Evolutionary conservation across 352 stramenopile species (phyloP).

Genomic region (Elongisporangium prolatum): DNA sequence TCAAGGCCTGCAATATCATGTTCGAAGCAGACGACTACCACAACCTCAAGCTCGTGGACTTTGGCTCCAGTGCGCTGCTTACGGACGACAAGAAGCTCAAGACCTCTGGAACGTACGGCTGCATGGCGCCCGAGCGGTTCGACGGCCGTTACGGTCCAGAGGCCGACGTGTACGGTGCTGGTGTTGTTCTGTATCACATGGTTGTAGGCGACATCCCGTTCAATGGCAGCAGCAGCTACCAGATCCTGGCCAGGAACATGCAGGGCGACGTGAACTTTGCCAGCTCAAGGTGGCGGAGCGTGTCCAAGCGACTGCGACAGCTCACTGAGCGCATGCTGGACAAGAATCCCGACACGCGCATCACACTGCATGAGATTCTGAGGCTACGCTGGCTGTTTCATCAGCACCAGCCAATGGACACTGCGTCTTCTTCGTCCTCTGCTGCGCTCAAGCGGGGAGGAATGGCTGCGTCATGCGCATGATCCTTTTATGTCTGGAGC

Average conservation of each 20-base stretch:
- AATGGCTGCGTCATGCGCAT: no score
- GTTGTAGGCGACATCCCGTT: constrained; percentile 48
- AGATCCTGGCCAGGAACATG: constrained; percentile 67
- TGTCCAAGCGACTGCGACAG: constrained; percentile 26
- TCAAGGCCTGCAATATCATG: constrained; percentile 62
- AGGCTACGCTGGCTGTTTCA: constrained; percentile 47
- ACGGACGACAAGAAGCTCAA: constrained; percentile 12
- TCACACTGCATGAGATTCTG: constrained; percentile 51
- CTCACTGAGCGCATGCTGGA: constrained; percentile 48
- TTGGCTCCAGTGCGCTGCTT: constrained; percentile 35
- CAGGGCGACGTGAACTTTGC: constrained; percentile 39
- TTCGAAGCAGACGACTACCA: constrained; percentile 43
- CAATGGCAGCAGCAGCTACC: constrained; percentile 28
- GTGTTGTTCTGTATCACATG: constrained; percentile 64
- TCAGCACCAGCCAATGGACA: constrained; percentile 8
- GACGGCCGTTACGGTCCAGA: constrained; percentile 38
- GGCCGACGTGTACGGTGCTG: constrained; percentile 58
- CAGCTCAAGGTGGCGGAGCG: constrained; percentile 26
- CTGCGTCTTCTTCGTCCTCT: no score
- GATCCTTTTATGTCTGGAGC: no score
- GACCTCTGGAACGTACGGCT: constrained; percentile 44
- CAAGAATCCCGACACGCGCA: constrained; percentile 36
- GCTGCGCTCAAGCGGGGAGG: no score
- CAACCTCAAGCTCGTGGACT: constrained; percentile 67
- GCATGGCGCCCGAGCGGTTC: constrained; percentile 65